Evolutionary conservation across 2,329 filamentous ascomycete species (phyloP).

Genomic region (Pseudopyricularia cyperi): DNA sequence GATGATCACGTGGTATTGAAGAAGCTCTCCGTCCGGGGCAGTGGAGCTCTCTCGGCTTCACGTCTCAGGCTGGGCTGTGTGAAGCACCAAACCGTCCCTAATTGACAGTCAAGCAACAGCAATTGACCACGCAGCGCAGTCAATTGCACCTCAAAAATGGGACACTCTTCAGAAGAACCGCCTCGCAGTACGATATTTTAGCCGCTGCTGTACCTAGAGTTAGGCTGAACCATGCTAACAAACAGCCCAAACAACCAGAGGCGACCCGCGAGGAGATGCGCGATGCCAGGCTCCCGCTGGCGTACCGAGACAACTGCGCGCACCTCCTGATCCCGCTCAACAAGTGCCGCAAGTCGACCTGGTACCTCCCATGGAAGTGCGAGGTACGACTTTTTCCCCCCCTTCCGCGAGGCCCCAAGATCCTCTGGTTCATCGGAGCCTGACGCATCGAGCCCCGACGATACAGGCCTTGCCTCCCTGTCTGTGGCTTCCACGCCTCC

Average conservation of each 20-base stretch:
- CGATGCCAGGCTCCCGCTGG: conserved; percentile 72
- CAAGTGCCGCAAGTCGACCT: conserved; percentile 81
- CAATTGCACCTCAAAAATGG: conserved; percentile 4
- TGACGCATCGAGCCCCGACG: neutral
- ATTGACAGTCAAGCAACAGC: neutral
- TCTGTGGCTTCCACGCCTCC: neutral
- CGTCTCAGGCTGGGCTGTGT: neutral
- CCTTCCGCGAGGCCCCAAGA: neutral
- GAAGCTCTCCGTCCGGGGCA: neutral
- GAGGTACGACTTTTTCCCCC: conserved; percentile 46
- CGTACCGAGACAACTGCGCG: conserved; percentile 92
- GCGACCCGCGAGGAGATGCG: conserved; percentile 89
- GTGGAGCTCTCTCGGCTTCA: neutral
- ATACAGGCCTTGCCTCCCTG: neutral
- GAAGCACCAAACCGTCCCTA: neutral
- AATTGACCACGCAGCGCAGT: conserved; percentile 1
- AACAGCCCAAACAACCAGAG: conserved; percentile 26
- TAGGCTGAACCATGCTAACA: neutral
- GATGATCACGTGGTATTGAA: neutral
- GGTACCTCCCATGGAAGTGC: conserved; percentile 97
- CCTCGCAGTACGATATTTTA: conserved; percentile 1
- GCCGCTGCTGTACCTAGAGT: neutral
- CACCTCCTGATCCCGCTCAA: conserved; percentile 92
- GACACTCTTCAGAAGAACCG: neutral
- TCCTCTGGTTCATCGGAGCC: neutral